Conservation (phyloP, 768 basidiomycete species). For the Lyophyllum decastes region DNA sequence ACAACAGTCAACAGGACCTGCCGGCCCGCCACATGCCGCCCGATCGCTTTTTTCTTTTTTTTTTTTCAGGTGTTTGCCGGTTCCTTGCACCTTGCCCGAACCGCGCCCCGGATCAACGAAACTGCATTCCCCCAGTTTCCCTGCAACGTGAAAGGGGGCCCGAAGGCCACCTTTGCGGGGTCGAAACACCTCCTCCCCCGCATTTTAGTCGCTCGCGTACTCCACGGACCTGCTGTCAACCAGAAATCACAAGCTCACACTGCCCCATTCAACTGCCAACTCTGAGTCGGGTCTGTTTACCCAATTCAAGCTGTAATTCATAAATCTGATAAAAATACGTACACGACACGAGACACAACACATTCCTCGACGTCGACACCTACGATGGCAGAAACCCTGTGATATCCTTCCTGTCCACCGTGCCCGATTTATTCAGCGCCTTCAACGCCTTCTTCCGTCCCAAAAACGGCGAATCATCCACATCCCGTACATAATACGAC, state of each 20-base stretch:
- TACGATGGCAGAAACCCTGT: background rate
- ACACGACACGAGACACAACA: background rate
- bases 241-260: background rate
- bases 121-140: background rate
- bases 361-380: background rate
- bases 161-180: background rate
- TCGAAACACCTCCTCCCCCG: background rate
- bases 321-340: background rate
- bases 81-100: background rate
- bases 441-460: slow-evolving; percentile 14
- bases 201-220: background rate
- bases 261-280: background rate
- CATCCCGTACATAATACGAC: slow-evolving; percentile 29
- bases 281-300: background rate
- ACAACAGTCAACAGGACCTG: background rate
- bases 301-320: background rate
- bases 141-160: background rate
- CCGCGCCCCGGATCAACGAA: background rate
- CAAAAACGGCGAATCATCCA: slow-evolving; percentile 12
- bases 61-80: background rate
- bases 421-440: slow-evolving; percentile 11
- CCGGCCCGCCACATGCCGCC: background rate
- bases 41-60: background rate
- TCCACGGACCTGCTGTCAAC: background rate
- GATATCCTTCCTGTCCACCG: background rate